phyloP scores from a whole-genome alignment of 2,329 filamentous ascomycete genomes.

The Aureobasidium sp. region DNA sequence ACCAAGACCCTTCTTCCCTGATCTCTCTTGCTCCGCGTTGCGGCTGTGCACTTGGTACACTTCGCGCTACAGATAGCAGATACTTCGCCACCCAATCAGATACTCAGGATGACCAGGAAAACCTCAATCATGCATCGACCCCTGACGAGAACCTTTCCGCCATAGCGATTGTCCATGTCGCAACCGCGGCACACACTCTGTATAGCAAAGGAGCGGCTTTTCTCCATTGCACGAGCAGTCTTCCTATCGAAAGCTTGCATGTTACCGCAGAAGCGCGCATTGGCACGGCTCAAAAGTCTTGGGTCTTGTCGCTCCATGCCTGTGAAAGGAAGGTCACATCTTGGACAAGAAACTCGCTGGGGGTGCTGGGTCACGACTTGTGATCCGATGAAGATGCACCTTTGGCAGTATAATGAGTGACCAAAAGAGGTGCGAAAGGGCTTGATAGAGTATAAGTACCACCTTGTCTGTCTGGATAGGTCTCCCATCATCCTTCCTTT shows the following conservation, averaged over 20 bases:
- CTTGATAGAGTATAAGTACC: too few relatives aligned
- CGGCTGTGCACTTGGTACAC: slow-evolving; percentile 10
- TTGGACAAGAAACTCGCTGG: background rate
- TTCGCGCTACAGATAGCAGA: background rate
- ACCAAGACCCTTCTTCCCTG: background rate
- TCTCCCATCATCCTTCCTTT: background rate
- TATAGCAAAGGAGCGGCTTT: background rate
- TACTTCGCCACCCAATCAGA: background rate
- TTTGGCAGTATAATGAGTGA: background rate
- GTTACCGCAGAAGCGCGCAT: background rate
- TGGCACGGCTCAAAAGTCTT: background rate
- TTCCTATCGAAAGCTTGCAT: background rate
- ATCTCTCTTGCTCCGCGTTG: background rate
- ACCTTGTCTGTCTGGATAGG: too few relatives aligned
- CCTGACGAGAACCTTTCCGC: background rate
- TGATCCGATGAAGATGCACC: background rate
- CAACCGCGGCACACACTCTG: background rate
- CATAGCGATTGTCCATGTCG: background rate
- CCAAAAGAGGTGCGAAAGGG: too few relatives aligned
- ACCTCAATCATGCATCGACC: too few relatives aligned
- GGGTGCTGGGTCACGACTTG: too few relatives aligned
- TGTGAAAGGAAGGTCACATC: background rate
- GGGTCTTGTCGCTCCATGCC: background rate
- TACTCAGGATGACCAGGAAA: background rate
- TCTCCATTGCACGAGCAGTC: background rate